Base-by-base conservation (phyloP, 768 basidiomycete genomes). In the Crepidotus variabilis region DNA sequence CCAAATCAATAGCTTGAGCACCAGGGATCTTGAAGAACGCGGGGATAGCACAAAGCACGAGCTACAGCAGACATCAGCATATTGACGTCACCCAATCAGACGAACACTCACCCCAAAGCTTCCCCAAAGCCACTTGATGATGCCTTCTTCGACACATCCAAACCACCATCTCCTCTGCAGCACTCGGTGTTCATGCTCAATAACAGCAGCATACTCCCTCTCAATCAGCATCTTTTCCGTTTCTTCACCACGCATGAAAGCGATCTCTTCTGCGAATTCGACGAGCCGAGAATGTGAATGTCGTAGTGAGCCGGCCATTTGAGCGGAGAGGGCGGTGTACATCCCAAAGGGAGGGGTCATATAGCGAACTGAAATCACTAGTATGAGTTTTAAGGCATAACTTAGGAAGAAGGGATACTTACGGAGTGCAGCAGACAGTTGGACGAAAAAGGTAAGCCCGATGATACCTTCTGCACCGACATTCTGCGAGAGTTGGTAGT, bases 91-190 rank as follows among this genome's bases (percentile, higher is more conserved):
- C 36, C 47, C 23, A 35, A 6, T 5, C 21, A 36, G 52, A 11
- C 7, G 20, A 33, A 52, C 32, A 79, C 86, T 56, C 65, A 94
- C 87, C 36, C 96, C 96, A 68, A 95, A 88, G 68, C 87, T 89
- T 62, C 96, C 95, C 96, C 96, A 99, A 7, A 95, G 65, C 88
- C 88, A 98, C 72, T 99, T 98, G 65, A 98, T 88, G 46, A 99
- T 86, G 1, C 92, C 94, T 71, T 98, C 96, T 70, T 99, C 96
- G 16, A 88, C 82, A 66, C 94, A 90, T 1, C 88, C 85, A 70
- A 96, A 92, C 88, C 88, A 92, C 81, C 95, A 91, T 33, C 88
- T 78, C 59, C 89, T 85, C 23, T 81, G 74, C 62, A 95, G 76
- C 1, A 95, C 88, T 56, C 80, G 80, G 61, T 88, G 88, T 69